Conservation (phyloP, 2,329 filamentous ascomycete genomes). For the Diaporthe aspalathi region DNA sequence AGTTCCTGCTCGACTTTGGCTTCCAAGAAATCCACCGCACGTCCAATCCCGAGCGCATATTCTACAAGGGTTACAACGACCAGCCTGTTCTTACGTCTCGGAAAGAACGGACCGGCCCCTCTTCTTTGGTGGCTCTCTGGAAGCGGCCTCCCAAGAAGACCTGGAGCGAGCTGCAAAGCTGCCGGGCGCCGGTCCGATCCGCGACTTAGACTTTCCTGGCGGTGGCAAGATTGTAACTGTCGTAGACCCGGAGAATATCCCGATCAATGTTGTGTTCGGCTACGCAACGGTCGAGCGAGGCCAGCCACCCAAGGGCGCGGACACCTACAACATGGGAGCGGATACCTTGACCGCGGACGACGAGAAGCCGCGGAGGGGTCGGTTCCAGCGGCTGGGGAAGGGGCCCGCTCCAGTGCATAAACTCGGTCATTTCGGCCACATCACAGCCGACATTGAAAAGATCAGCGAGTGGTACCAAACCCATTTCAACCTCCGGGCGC, state of each 20-base stretch:
- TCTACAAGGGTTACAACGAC: background rate
- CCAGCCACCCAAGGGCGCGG: background rate
- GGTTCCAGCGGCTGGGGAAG: background rate
- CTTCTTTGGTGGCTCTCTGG: constrained; percentile 1
- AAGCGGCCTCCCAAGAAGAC: background rate
- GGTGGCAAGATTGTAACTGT: background rate
- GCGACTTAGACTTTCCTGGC: background rate
- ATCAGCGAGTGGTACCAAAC: background rate
- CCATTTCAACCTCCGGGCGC: background rate
- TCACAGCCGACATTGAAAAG: background rate
- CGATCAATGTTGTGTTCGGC: background rate
- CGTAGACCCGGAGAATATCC: background rate
- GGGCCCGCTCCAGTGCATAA: background rate
- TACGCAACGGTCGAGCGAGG: background rate
- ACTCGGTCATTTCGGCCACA: background rate
- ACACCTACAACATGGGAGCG: background rate
- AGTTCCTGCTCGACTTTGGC: background rate
- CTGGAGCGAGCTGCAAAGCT: background rate
- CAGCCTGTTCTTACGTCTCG: background rate
- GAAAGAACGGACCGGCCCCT: background rate
- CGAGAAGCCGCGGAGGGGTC: background rate
- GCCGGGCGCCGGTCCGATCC: background rate
- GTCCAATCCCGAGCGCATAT: constrained; percentile 3
- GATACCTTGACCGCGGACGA: background rate
- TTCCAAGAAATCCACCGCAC: constrained; percentile 4